phyloP scores from a whole-genome alignment of 2,329 filamentous ascomycete genomes.

The Aspergillus aculeatus region DNA sequence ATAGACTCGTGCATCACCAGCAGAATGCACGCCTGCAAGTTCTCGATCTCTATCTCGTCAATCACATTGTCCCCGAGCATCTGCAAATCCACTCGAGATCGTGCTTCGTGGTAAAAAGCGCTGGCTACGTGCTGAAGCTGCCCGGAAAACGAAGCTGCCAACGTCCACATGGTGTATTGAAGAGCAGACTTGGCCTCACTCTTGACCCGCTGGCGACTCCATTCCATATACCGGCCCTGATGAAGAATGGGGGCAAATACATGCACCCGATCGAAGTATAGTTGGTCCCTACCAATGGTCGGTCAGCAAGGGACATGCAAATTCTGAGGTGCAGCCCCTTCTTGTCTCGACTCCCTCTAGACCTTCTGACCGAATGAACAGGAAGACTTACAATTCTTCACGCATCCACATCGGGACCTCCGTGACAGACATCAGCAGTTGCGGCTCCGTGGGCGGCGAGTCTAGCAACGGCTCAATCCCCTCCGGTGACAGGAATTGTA shows the following conservation, averaged over 20 bases:
- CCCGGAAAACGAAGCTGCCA: conserved; percentile 10
- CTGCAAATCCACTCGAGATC: not conserved
- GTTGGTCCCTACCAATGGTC: conserved; percentile 8
- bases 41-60: conserved; percentile 9
- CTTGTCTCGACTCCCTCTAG: too few relatives aligned
- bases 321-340: not conserved
- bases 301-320: not conserved
- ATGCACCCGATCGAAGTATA: conserved; percentile 18
- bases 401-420: not conserved
- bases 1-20: conserved; percentile 9
- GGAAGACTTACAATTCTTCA: too few relatives aligned
- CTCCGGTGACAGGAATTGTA: too few relatives aligned
- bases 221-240: conserved; percentile 4
- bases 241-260: conserved; percentile 10
- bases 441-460: too few relatives aligned
- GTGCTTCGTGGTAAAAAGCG: not conserved
- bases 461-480: too few relatives aligned
- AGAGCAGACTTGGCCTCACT: not conserved
- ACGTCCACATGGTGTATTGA: conserved; percentile 11
- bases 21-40: conserved; percentile 9
- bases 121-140: not conserved
- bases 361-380: not conserved
- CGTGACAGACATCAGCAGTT: not conserved
- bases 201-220: not conserved
- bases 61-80: not conserved